Conservation (phyloP, 1,284 basidiomycete species). For the Trametes hirsuta region DNA sequence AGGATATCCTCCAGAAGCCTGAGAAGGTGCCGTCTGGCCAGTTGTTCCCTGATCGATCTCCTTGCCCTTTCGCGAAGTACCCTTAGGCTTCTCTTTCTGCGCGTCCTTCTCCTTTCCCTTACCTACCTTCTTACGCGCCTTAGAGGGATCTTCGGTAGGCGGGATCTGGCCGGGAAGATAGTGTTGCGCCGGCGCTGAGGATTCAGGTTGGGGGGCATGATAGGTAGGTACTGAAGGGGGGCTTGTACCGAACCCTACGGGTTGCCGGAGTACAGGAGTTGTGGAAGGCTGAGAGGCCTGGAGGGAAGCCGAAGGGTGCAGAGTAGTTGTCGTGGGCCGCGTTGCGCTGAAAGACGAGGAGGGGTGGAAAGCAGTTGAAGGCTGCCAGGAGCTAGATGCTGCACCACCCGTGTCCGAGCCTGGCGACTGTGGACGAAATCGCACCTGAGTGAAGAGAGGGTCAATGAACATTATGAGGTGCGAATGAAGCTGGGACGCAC, state of each 20-base stretch:
- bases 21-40: not conserved
- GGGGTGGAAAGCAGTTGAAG: constrained; percentile 7
- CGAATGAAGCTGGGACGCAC: constrained; percentile 8
- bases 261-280: constrained; percentile 23
- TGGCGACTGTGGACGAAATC: constrained; percentile 14
- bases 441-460: constrained; percentile 5
- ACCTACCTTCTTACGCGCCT: constrained; percentile 19
- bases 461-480: not conserved
- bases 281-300: not conserved
- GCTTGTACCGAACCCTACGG: constrained; percentile 23
- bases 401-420: constrained; percentile 19
- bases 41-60: constrained; percentile 16
- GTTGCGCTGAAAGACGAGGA: constrained; percentile 5
- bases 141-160: not conserved
- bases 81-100: constrained; percentile 11
- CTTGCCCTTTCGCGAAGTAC: constrained; percentile 20
- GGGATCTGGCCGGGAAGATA: constrained; percentile 10
- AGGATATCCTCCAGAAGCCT: not conserved
- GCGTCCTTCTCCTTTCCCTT: constrained; percentile 28
- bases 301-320: constrained; percentile 7
- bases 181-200: not conserved
- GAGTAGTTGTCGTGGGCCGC: not conserved
- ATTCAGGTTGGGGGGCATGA: constrained; percentile 5
- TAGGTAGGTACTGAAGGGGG: constrained; percentile 13
- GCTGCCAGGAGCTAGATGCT: constrained; percentile 3